Evolutionary conservation across 345 rosid species (phyloP), one percentile per base, ranked within the genome.

Genomic region (Brassica incana): DNA sequence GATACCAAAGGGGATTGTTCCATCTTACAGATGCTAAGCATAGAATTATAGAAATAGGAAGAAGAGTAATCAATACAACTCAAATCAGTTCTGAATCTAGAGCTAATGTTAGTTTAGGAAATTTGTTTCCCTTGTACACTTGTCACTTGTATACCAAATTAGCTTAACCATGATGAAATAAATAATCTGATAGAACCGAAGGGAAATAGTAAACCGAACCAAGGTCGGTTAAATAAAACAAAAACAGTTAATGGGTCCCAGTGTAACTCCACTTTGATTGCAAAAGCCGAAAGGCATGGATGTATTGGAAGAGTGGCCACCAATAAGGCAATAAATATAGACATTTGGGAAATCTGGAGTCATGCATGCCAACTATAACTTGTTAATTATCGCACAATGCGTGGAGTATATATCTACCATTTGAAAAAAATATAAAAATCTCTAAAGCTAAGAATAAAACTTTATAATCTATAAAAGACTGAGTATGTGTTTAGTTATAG

Each of bases 251-350:
- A 52, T n/a, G 62, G 82, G 79, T 4, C 35, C 82, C 62, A 30
- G 23, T 36, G 36, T n/a, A 8, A 69, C 38, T 29, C 83, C 79
- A 79, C 78, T 74, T 68, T 23, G 72, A 71, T 63, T 18, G 29
- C 83, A 74, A 80, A 80, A 75, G 83, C 83, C 79, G 0, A 56
- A 75, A 75, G 72, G 52, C 67, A 69, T 80, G 79, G 68, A 75
- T 69, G 1, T 69, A 74, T 79, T 79, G 71, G 78, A 74, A 25
- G 33, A 25, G 25, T 69, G 71, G 23, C 71, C 66, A 69, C 71
- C 66, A 69, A 56, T 23, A 23, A 23, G 25, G 25, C 25, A 23
- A 23, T 74, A 23, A 25, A 5, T 33, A 5, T 6, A 27, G 30
- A 66, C 77, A 66, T 69, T 67, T 62, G 45, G 29, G 12, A 40